Evolutionary conservation across 805 yeast species (phyloP).

Genomic region (Kodamaea laetipori): DNA sequence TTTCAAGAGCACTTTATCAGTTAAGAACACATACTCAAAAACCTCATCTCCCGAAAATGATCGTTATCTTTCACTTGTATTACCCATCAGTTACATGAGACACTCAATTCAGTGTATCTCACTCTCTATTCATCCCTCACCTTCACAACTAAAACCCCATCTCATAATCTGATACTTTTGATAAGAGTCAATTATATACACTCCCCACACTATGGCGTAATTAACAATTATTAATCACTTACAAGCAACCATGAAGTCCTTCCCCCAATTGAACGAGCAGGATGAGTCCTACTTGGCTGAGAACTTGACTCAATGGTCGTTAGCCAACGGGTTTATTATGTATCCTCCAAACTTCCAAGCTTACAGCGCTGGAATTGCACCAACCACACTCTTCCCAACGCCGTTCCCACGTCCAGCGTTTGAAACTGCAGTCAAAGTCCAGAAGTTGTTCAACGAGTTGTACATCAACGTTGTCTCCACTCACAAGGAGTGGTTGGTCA

Average conservation of each 20-base stretch:
- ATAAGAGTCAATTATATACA: slow-evolving; percentile 4
- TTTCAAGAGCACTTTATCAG: too few species aligned
- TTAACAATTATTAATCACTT: neutral
- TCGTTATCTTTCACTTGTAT: too few species aligned
- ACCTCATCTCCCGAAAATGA: too few species aligned
- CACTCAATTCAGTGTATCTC: too few species aligned
- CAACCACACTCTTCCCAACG: slow-evolving; percentile 88
- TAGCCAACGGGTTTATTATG: slow-evolving; percentile 81
- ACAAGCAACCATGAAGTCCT: slow-evolving; percentile 22
- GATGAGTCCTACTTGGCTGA: slow-evolving; percentile 40
- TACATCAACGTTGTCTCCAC: slow-evolving; percentile 68
- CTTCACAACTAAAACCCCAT: too few species aligned
- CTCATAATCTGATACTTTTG: too few species aligned
- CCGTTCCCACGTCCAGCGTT: slow-evolving; percentile 76
- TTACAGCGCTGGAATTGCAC: slow-evolving; percentile 64
- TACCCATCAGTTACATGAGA: too few species aligned
- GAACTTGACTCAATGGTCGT: slow-evolving; percentile 69
- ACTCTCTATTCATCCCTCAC: too few species aligned
- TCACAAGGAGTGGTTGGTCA: slow-evolving; percentile 59
- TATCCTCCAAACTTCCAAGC: slow-evolving; percentile 60
- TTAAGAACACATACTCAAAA: too few species aligned
- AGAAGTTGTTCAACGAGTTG: slow-evolving; percentile 66
- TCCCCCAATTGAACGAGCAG: slow-evolving; percentile 33
- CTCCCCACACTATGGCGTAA: slow-evolving; percentile 11
- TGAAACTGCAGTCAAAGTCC: slow-evolving; percentile 65